These are phyloP conservation scores for Stropharia rugosoannulata DNA, from an alignment of 768 basidiomycete genomes.

Conservation along the genomic window DNA sequence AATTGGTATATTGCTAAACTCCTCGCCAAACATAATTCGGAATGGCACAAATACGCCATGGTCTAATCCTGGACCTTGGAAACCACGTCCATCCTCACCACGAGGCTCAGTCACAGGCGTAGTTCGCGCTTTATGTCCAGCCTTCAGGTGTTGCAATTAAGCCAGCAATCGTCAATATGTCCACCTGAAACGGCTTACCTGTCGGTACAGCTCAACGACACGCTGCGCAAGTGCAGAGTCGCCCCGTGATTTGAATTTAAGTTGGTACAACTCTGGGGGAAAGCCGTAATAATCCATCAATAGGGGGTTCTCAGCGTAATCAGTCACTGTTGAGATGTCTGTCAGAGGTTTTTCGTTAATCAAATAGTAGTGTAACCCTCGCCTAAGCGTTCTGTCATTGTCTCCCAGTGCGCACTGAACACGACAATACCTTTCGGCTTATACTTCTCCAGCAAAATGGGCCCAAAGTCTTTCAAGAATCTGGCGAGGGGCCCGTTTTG, in stretches of 20 bases:
- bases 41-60: conserved; percentile 85
- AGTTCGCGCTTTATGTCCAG: conserved; percentile 51
- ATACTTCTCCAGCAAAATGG: conserved; percentile 64
- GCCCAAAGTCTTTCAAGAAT: conserved; percentile 69
- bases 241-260: conserved; percentile 69
- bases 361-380: conserved; percentile 11
- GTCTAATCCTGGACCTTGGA: conserved; percentile 64
- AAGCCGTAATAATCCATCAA: conserved; percentile 79
- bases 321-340: conserved; percentile 50
- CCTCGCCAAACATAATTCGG: conserved; percentile 73
- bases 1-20: conserved; percentile 61
- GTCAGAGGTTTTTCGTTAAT: not conserved
- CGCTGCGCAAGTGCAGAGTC: conserved; percentile 55
- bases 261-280: conserved; percentile 50
- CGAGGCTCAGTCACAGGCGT: conserved; percentile 50
- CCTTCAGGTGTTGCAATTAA: conserved; percentile 30
- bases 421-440: conserved; percentile 77
- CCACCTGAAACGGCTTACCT: conserved; percentile 30
- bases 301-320: conserved; percentile 77
- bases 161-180: not conserved
- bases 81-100: conserved; percentile 67
- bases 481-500: conserved; percentile 51
- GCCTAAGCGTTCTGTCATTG: conserved; percentile 56
- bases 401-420: conserved; percentile 86
- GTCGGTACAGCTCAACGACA: conserved; percentile 58